Percentiles rank a stretch among this genome's conserved stretches.
These are phyloP conservation scores for Circinella minor DNA, from an alignment of 371 early-diverging fungal species.

Conservation along the genomic window DNA sequence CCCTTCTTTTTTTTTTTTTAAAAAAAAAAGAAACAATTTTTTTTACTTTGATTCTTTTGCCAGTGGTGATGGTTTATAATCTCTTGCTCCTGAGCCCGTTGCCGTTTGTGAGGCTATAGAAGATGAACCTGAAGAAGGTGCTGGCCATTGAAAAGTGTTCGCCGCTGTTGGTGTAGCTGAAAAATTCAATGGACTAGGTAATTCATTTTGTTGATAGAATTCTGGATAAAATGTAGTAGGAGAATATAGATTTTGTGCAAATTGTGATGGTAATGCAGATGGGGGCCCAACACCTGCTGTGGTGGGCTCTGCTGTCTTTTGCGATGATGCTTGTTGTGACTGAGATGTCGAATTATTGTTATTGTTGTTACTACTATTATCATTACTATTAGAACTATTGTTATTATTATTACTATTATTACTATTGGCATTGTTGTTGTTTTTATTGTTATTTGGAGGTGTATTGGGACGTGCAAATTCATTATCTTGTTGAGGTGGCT, in stretches of 20 bases:
- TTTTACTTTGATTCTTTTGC: neutral
- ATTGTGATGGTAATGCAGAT: constrained; percentile 72
- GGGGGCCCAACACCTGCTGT: constrained; percentile 33
- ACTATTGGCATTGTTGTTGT: neutral
- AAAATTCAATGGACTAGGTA: constrained; percentile 68
- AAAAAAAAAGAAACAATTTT: too few species aligned
- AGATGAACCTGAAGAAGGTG: constrained; percentile 20
- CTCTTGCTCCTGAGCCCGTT: neutral
- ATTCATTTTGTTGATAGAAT: constrained; percentile 71
- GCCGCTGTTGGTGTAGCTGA: constrained; percentile 62
- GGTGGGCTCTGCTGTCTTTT: constrained; percentile 13
- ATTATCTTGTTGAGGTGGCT: constrained; percentile 9
- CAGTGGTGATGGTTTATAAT: constrained; percentile 16
- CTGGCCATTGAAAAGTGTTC: constrained; percentile 69
- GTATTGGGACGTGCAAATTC: constrained; percentile 13
- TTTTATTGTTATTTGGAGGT: constrained; percentile 2
- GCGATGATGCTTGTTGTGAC: constrained; percentile 11
- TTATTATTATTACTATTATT: neutral
- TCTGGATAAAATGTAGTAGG: constrained; percentile 80
- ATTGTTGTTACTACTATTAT: neutral
- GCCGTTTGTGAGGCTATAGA: neutral
- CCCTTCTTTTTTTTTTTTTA: too few species aligned
- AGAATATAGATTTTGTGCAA: constrained; percentile 78
- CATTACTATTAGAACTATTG: too few species aligned
- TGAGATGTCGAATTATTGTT: neutral